phyloP scores from a whole-genome alignment of 345 rosid genomes.

The Boechera retrofracta region DNA sequence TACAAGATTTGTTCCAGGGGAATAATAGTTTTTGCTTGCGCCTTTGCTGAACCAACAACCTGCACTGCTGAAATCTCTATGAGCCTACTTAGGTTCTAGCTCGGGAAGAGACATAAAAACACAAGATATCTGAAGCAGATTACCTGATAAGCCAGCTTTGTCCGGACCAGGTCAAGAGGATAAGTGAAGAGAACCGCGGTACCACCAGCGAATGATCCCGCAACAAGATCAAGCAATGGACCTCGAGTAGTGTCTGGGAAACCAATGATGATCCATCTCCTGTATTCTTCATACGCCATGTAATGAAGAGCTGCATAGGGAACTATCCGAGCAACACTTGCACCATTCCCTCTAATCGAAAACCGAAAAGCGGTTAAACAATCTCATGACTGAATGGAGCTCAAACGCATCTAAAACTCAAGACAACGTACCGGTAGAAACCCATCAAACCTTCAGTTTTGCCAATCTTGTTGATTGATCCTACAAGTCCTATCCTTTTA shows the following conservation, averaged over 20 bases:
- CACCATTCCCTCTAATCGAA: conserved; percentile 77
- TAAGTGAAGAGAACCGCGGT: conserved; percentile 92
- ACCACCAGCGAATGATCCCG: conserved; percentile 93
- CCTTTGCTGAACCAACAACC: conserved; percentile 68
- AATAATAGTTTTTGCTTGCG: conserved; percentile 45
- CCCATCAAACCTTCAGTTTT: conserved; percentile 85
- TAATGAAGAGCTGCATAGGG: conserved; percentile 97
- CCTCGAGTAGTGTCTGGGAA: conserved; percentile 74
- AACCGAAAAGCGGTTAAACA: conserved; percentile 18
- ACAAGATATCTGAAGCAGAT: conserved; percentile 20
- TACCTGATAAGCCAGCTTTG: conserved; percentile 95
- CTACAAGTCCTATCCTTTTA: conserved; percentile 65
- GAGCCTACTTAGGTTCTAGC: conserved; percentile 9
- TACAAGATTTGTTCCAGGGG: conserved; percentile 56
- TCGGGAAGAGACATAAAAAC: neutral
- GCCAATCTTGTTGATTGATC: conserved; percentile 76
- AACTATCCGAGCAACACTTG: conserved; percentile 91
- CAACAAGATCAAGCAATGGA: conserved; percentile 88
- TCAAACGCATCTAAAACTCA: neutral
- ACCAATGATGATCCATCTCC: conserved; percentile 79
- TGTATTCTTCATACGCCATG: conserved; percentile 91
- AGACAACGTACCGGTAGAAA: conserved; percentile 74
- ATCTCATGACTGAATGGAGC: conserved; percentile 1
- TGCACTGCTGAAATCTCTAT: conserved; percentile 48
- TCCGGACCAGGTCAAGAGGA: conserved; percentile 88